Conservation (phyloP, 2,329 filamentous ascomycete species). For the Fusarium sp. region DNA sequence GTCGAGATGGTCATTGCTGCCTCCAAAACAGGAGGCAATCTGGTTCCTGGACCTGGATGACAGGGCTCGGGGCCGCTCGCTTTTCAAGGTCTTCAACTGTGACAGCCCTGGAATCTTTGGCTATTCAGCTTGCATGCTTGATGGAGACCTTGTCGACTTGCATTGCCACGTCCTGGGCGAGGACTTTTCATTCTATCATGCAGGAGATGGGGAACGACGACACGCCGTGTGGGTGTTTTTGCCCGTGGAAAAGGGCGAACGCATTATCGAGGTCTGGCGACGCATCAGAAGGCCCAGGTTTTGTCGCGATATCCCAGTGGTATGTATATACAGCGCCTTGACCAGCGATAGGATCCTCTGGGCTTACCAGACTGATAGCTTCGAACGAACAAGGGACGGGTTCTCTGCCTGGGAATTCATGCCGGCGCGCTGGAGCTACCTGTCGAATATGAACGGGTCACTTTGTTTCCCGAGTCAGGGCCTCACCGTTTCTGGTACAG, state of each 20-base stretch:
- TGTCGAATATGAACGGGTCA: slow-evolving; percentile 3
- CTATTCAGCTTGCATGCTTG: slow-evolving; percentile 16
- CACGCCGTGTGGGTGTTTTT: slow-evolving; percentile 18
- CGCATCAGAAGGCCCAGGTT: neutral
- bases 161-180: neutral
- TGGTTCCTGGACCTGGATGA: slow-evolving; percentile 9
- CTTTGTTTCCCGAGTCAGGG: neutral
- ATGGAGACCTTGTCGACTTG: slow-evolving; percentile 10
- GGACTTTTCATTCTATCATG: neutral
- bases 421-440: too few relatives aligned
- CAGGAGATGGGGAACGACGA: neutral
- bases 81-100: slow-evolving; percentile 8
- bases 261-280: slow-evolving; percentile 15
- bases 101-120: neutral
- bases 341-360: too few relatives aligned
- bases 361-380: slow-evolving; percentile 1
- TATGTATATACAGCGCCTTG: neutral
- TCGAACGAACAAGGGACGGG: slow-evolving; percentile 13
- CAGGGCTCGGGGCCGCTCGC: neutral
- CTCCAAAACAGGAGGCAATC: neutral
- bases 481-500: slow-evolving; percentile 17
- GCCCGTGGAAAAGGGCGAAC: slow-evolving; percentile 1
- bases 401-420: slow-evolving; percentile 12
- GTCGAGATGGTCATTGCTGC: slow-evolving; percentile 11
- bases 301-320: slow-evolving; percentile 14